Percentiles rank a stretch among this genome's conserved stretches.
phyloP scores from a whole-genome alignment of 2,329 filamentous ascomycete species.

The Catunica adiposa region DNA sequence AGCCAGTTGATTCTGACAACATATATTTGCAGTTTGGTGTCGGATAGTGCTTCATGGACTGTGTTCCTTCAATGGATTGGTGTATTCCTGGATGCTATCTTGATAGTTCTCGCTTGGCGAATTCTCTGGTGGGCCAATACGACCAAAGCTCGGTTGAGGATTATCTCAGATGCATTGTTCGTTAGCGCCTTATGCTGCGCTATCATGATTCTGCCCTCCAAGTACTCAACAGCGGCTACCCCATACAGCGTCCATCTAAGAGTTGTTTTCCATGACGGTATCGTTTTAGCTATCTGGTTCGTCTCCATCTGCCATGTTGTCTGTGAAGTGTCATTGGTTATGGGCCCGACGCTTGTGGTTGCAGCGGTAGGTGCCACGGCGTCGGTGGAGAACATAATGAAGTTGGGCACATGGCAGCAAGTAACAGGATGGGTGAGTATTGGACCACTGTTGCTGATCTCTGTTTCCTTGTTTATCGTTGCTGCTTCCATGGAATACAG shows the following conservation, averaged over 20 bases:
- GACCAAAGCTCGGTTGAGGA: constrained; percentile 29
- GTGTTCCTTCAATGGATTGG: constrained; percentile 29
- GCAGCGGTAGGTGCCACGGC: constrained; percentile 10
- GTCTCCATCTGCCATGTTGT: constrained; percentile 30
- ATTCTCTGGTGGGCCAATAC: constrained; percentile 35
- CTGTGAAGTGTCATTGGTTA: constrained; percentile 25
- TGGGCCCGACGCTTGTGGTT: constrained; percentile 7
- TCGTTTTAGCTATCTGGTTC: constrained; percentile 28
- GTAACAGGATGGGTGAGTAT: constrained; percentile 9
- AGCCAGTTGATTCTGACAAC: constrained; percentile 28
- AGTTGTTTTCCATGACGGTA: constrained; percentile 26
- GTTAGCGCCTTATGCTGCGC: constrained; percentile 14
- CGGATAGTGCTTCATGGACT: constrained; percentile 25
- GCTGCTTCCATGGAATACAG: constrained; percentile 9
- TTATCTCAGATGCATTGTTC: constrained; percentile 27
- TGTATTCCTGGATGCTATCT: constrained; percentile 29
- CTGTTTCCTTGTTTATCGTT: constrained; percentile 7
- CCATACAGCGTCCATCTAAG: constrained; percentile 7
- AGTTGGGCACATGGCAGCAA: constrained; percentile 17
- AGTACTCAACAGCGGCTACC: constrained; percentile 2
- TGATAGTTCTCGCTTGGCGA: constrained; percentile 34
- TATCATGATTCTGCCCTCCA: constrained; percentile 4
- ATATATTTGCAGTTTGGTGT: constrained; percentile 31
- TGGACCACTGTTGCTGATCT: constrained; percentile 21
- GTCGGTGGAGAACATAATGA: constrained; percentile 11